Percentiles rank a stretch among this genome's conserved stretches.
phyloP scores from a whole-genome alignment of 148 eudicot genomes.

The Salicornia ramosissima region DNA sequence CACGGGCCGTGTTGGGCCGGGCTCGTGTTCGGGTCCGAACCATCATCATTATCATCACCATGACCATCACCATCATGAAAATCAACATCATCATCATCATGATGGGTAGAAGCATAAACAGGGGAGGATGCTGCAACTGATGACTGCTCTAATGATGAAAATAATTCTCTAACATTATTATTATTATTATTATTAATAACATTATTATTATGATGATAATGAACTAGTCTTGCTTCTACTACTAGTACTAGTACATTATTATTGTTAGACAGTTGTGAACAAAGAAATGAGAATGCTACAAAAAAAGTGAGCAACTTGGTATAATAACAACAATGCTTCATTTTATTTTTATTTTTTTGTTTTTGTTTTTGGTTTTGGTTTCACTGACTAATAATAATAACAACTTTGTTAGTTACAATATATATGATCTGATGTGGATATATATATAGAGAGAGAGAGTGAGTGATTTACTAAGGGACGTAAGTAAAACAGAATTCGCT shows the following conservation, averaged over 20 bases:
- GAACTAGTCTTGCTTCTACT: conserved; percentile 56
- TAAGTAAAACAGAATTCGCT: not conserved
- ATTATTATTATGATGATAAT: conserved; percentile 48
- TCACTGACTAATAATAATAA: too few species aligned
- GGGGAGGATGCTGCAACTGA: conserved; percentile 14
- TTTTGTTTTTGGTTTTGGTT: too few species aligned
- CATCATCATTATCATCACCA: conserved; percentile 17
- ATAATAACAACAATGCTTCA: conserved; percentile 8
- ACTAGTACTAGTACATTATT: too few species aligned
- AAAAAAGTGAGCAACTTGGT: not conserved
- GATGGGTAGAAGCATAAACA: conserved; percentile 29
- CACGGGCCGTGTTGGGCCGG: conserved; percentile 35
- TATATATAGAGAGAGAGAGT: too few species aligned
- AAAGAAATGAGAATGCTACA: not conserved
- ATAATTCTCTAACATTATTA: conserved; percentile 26
- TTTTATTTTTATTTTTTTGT: not conserved
- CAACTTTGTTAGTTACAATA: too few species aligned
- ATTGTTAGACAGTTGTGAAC: conserved; percentile 20
- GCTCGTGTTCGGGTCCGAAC: conserved; percentile 35
- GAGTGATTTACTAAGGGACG: too few species aligned
- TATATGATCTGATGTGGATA: too few species aligned
- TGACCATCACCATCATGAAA: too few species aligned
- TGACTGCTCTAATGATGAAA: not conserved
- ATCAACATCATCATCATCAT: too few species aligned
- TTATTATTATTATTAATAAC: conserved; percentile 32